phyloP scores from a whole-genome alignment of 2,329 filamentous ascomycete species.

The Epichloe brachyelytri region DNA sequence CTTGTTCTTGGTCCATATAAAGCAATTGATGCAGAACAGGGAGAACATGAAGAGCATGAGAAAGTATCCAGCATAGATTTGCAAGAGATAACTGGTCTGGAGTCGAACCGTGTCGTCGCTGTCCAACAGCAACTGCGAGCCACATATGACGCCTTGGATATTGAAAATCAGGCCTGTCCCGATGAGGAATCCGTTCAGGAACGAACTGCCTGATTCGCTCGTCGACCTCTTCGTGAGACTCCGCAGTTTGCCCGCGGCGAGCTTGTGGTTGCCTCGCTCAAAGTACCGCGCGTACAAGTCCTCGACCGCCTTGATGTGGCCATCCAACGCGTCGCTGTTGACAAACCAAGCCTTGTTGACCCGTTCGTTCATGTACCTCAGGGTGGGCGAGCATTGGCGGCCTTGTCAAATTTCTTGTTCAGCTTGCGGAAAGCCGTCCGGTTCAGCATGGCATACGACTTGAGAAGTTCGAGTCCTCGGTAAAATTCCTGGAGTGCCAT shows the following conservation, averaged over 20 bases:
- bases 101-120: slow-evolving; percentile 32
- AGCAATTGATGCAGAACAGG: slow-evolving; percentile 77
- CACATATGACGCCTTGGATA: slow-evolving; percentile 53
- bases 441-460: slow-evolving; percentile 82
- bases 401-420: slow-evolving; percentile 98
- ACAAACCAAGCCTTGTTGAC: slow-evolving; percentile 89
- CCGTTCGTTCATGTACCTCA: slow-evolving; percentile 80
- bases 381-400: slow-evolving; percentile 64
- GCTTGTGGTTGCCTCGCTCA: slow-evolving; percentile 82
- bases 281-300: slow-evolving; percentile 93
- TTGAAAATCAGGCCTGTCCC: slow-evolving; percentile 54
- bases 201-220: slow-evolving; percentile 44
- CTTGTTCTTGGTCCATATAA: slow-evolving; percentile 68
- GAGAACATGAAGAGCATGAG: slow-evolving; percentile 67
- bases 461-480: slow-evolving; percentile 77
- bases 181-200: slow-evolving; percentile 51
- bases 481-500: slow-evolving; percentile 87
- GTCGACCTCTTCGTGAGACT: slow-evolving; percentile 48
- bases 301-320: slow-evolving; percentile 67
- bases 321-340: slow-evolving; percentile 71
- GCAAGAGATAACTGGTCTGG: slow-evolving; percentile 58
- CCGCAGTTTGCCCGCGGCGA: slow-evolving; percentile 77
- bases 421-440: slow-evolving; percentile 91
- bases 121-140: slow-evolving; percentile 36
- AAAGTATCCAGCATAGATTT: slow-evolving; percentile 91